These are phyloP conservation scores for Penicillium sp. DNA, from an alignment of 2,329 filamentous ascomycete genomes.

Conservation along the genomic window DNA sequence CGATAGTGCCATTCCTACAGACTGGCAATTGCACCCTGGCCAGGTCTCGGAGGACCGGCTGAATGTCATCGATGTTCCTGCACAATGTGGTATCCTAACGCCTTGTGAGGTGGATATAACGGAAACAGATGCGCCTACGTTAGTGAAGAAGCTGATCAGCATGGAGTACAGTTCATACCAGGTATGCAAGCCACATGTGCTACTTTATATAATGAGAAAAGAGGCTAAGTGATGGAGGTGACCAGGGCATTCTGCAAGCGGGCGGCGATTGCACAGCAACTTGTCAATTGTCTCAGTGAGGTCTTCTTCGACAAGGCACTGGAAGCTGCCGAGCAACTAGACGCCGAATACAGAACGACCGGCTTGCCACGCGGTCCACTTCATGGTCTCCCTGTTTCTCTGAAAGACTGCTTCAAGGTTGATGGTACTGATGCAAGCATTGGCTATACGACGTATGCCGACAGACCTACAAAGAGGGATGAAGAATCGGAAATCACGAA, in stretches of 20 bases:
- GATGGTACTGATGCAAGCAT: slow-evolving; percentile 55
- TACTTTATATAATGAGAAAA: no score
- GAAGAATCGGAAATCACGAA: slow-evolving; percentile 3
- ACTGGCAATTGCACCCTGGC: no score
- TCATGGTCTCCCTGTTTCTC: slow-evolving; percentile 52
- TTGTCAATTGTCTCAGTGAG: slow-evolving; percentile 23
- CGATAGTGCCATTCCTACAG: no score
- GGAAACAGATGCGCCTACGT: no score
- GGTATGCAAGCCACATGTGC: no score
- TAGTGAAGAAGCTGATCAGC: no score
- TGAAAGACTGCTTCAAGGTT: slow-evolving; percentile 61
- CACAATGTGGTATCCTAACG: no score
- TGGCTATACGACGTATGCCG: slow-evolving; percentile 33
- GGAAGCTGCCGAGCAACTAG: slow-evolving; percentile 17
- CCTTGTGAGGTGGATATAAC: no score
- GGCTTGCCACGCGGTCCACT: slow-evolving; percentile 46
- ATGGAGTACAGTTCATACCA: no score
- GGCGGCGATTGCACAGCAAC: slow-evolving; percentile 31
- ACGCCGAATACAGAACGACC: slow-evolving; percentile 16
- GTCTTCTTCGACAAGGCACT: slow-evolving; percentile 25
- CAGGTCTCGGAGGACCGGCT: no score
- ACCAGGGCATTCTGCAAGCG: slow-evolving; percentile 49
- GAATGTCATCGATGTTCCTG: no score
- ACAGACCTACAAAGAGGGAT: slow-evolving; percentile 1
- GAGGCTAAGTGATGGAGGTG: neutral